Conservation (phyloP, 768 basidiomycete species). For the Lentinula aciculospora region DNA sequence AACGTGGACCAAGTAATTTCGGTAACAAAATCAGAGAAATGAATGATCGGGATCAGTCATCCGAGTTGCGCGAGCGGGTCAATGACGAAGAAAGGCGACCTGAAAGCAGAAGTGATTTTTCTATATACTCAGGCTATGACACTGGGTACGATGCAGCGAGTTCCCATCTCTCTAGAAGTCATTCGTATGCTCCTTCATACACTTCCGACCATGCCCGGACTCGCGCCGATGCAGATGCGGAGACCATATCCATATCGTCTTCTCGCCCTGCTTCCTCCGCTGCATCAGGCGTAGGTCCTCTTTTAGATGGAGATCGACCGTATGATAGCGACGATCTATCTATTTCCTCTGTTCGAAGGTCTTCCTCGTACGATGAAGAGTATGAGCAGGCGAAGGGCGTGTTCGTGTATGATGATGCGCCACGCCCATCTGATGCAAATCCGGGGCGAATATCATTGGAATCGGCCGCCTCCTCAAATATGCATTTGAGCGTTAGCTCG, state of each 20-base stretch:
- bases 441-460: background rate
- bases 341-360: background rate
- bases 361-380: background rate
- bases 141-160: slow-evolving; percentile 2
- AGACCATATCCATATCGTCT: slow-evolving; percentile 1
- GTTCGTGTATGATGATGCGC: background rate
- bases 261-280: background rate
- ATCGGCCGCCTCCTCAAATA: background rate
- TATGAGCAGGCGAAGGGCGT: background rate
- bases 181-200: background rate
- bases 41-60: background rate
- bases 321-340: background rate
- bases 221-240: background rate
- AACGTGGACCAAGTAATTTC: background rate
- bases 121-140: background rate
- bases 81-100: background rate
- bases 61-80: background rate
- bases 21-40: background rate
- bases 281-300: background rate
- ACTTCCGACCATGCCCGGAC: background rate
- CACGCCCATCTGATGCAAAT: background rate
- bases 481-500: slow-evolving; percentile 2
- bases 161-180: background rate
- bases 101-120: background rate
- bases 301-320: background rate